Percentiles rank a stretch among this genome's conserved stretches.
Conservation (phyloP, 2,329 filamentous ascomycete species). For the Talaromyces sp. region DNA sequence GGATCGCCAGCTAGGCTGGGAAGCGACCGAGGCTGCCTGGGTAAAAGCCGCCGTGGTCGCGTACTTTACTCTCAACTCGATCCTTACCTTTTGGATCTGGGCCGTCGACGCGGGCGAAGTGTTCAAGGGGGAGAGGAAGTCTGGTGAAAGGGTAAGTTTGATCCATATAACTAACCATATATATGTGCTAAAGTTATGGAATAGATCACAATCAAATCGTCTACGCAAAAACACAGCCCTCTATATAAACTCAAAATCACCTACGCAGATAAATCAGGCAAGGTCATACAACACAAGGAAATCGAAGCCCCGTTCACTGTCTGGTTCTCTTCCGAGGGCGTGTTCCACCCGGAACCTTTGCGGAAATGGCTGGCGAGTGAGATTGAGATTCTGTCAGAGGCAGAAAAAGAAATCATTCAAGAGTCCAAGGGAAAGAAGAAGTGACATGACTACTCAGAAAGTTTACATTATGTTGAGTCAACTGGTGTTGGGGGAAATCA, state of each 20-base stretch:
- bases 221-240: constrained; percentile 73
- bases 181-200: not conserved
- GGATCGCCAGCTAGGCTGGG: constrained; percentile 90
- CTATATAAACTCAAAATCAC: constrained; percentile 70
- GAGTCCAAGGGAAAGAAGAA: constrained; percentile 11
- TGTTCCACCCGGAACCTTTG: constrained; percentile 58
- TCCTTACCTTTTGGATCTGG: constrained; percentile 80
- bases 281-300: constrained; percentile 42
- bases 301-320: constrained; percentile 55
- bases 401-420: constrained; percentile 33
- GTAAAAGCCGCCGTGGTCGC: constrained; percentile 72
- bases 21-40: constrained; percentile 69
- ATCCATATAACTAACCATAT: not conserved
- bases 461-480: not conserved
- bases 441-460: not conserved
- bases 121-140: constrained; percentile 70
- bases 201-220: constrained; percentile 69
- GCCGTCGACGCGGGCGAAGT: constrained; percentile 75
- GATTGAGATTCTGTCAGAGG: constrained; percentile 51
- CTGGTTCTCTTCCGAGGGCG: constrained; percentile 57
- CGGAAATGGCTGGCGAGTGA: constrained; percentile 58
- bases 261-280: constrained; percentile 36
- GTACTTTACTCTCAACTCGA: constrained; percentile 75
- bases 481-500: not conserved
- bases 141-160: constrained; percentile 56